These are phyloP conservation scores for Pichia manshurica DNA, from an alignment of 805 yeast species.

Conservation along the genomic window DNA sequence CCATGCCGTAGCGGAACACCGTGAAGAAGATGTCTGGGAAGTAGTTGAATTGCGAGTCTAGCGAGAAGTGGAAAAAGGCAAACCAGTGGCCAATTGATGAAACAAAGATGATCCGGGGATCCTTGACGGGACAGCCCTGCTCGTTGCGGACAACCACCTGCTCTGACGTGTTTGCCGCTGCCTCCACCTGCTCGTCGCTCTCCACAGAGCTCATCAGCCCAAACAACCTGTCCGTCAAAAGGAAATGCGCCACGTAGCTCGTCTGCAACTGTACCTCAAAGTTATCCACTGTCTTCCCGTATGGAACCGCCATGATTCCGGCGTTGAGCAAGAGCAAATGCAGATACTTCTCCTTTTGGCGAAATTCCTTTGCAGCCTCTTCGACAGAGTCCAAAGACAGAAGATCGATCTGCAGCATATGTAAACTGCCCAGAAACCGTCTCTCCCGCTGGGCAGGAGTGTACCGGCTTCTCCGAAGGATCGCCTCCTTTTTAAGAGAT, in stretches of 20 bases:
- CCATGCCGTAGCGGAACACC: conserved; percentile 71
- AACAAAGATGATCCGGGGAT: conserved; percentile 55
- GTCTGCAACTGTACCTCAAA: conserved; percentile 80
- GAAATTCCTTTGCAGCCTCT: conserved; percentile 43
- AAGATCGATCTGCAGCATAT: conserved; percentile 51
- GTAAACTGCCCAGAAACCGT: conserved; percentile 44
- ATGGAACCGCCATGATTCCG: conserved; percentile 76
- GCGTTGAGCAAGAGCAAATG: conserved; percentile 72
- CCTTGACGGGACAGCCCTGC: conserved; percentile 15
- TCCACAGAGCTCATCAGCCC: conserved; percentile 41
- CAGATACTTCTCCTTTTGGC: conserved; percentile 41
- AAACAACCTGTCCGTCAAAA: conserved; percentile 56
- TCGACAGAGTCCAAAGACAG: conserved; percentile 42
- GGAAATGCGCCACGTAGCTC: conserved; percentile 69
- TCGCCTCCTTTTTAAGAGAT: conserved; percentile 52
- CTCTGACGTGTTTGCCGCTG: background rate
- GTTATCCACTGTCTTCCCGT: conserved; percentile 49
- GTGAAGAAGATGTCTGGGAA: conserved; percentile 66
- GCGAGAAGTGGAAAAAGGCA: conserved; percentile 41
- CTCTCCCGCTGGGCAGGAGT: conserved; percentile 16
- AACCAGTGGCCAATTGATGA: conserved; percentile 63
- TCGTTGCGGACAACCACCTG: background rate
- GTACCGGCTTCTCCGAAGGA: conserved; percentile 22
- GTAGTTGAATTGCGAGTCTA: conserved; percentile 46
- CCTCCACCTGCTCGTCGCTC: conserved; percentile 1